Conservation (phyloP, 345 rosid genomes). For the Gossypium herbaceum region DNA sequence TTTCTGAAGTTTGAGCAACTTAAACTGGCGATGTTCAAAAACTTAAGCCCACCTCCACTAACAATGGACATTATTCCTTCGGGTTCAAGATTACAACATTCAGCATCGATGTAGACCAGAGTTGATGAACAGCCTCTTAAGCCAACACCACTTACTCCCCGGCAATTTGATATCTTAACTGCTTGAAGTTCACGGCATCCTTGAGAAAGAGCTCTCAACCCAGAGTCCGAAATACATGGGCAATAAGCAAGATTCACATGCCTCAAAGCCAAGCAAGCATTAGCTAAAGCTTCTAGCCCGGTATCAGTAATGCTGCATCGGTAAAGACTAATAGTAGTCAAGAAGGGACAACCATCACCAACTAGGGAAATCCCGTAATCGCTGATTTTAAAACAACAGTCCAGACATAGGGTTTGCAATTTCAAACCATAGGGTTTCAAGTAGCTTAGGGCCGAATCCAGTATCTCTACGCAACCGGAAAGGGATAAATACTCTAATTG, state of each 20-base stretch:
- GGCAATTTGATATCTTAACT: slow-evolving; percentile 52
- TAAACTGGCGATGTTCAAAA: slow-evolving; percentile 39
- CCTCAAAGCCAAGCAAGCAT: slow-evolving; percentile 38
- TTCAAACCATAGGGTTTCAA: slow-evolving; percentile 45
- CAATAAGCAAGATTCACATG: slow-evolving; percentile 57
- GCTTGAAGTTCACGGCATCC: slow-evolving; percentile 50
- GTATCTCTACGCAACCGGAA: slow-evolving; percentile 56
- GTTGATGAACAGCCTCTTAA: slow-evolving; percentile 53
- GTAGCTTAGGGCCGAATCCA: slow-evolving; percentile 49
- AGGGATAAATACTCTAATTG: slow-evolving; percentile 51
- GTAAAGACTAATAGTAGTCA: slow-evolving; percentile 52
- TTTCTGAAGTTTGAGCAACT: slow-evolving; percentile 24
- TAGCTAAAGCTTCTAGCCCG: slow-evolving; percentile 51
- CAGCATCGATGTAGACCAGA: slow-evolving; percentile 48
- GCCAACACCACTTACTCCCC: slow-evolving; percentile 47
- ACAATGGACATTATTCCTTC: slow-evolving; percentile 53
- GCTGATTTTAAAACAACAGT: slow-evolving; percentile 60
- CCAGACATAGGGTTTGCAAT: slow-evolving; percentile 48
- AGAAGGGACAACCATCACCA: slow-evolving; percentile 47
- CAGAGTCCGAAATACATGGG: slow-evolving; percentile 45
- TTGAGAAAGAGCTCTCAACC: slow-evolving; percentile 39
- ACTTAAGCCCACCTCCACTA: slow-evolving; percentile 68
- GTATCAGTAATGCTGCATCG: slow-evolving; percentile 50
- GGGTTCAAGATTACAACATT: slow-evolving; percentile 48
- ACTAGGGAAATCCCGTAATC: slow-evolving; percentile 50